Percentiles rank a stretch among this genome's conserved stretches.
These are phyloP conservation scores for Tuber indicum DNA, from an alignment of 495 filamentous ascomycete species.

Conservation along the genomic window DNA sequence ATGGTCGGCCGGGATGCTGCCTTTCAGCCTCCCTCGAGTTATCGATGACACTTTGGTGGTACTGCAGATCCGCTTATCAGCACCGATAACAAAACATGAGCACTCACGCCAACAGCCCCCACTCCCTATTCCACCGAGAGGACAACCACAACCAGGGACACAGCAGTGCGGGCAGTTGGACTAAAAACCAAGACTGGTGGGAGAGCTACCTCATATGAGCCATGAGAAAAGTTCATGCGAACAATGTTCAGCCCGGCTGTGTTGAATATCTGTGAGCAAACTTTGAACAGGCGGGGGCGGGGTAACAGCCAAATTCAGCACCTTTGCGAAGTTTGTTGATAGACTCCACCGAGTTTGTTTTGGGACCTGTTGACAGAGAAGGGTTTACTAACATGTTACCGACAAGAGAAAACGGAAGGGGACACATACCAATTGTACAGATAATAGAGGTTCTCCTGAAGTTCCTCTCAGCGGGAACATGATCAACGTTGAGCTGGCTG, in stretches of 20 bases:
- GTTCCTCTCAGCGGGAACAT: slow-evolving; percentile 67
- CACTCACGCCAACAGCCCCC: slow-evolving; percentile 18
- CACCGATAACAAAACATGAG: slow-evolving; percentile 18
- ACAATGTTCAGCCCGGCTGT: slow-evolving; percentile 88
- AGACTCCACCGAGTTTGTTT: slow-evolving; percentile 95
- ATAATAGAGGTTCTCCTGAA: slow-evolving; percentile 97
- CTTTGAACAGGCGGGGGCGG: slow-evolving; percentile 17
- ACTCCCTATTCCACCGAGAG: slow-evolving; percentile 10
- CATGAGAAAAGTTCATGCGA: slow-evolving; percentile 99
- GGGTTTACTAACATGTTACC: slow-evolving; percentile 1
- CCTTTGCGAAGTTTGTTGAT: slow-evolving; percentile 83
- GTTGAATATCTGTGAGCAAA: slow-evolving; percentile 33
- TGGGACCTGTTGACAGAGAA: slow-evolving; percentile 56
- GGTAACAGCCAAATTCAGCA: slow-evolving; percentile 39
- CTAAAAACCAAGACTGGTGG: not conserved
- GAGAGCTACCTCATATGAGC: slow-evolving; percentile 68
- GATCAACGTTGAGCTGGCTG: slow-evolving; percentile 53
- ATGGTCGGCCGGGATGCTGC: slow-evolving; percentile 65
- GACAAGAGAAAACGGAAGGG: not conserved
- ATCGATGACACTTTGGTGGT: slow-evolving; percentile 95
- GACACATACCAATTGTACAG: slow-evolving; percentile 78
- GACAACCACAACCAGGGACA: not conserved
- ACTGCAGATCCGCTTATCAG: slow-evolving; percentile 45
- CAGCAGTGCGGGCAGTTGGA: slow-evolving; percentile 20
- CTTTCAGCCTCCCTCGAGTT: slow-evolving; percentile 80